Evolutionary conservation across 805 yeast species (phyloP), one percentile per base, ranked within the genome.

Genomic region (Candida dajiaensis): DNA sequence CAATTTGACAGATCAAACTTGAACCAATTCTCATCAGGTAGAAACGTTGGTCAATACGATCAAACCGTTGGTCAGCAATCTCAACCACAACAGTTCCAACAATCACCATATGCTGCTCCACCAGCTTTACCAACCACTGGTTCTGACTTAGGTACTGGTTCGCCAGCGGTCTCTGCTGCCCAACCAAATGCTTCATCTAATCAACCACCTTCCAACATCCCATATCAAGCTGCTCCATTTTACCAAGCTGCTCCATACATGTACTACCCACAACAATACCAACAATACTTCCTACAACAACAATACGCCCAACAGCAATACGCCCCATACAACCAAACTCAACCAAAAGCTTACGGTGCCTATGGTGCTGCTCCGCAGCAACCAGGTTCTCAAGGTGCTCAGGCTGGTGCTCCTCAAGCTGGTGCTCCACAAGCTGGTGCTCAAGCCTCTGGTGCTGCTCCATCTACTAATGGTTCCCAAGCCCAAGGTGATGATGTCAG

Each of bases 101-200:
- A 20, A 28, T 22, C 18, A 13, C 16, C 28, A 18, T 20, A 16
- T 9, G 42, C n/a, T 18, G 40, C 39, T 36, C 23, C 39, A 19
- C 29, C 33, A 26, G 41, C 35, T 44, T 55, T 60, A 33, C 65
- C 57, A 56, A 52, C 45, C 50, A 43, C 52, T 12, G 46, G 50
- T 45, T 20, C 51, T 42, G 60, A 57, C 6, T 42, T 55, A 40
- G 47, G 49, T 20, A 29, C 52, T 31, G 59, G 60, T 38, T 59
- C 66, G 33, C 63, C 65, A 45, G 63, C 56, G 39, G 47, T 56
- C 38, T 50, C 64, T 15, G 40, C 56, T 38, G 59, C 56, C 38
- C 65, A 63, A 49, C 61, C 61, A 53, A 53, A 40, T 40, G 38
- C 48, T 28, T 49, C 51, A 29, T 29, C 45, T 20, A 44, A 55